Evolutionary conservation across 805 yeast genomes (phyloP).

Genomic region (Myxozyma monticola): DNA sequence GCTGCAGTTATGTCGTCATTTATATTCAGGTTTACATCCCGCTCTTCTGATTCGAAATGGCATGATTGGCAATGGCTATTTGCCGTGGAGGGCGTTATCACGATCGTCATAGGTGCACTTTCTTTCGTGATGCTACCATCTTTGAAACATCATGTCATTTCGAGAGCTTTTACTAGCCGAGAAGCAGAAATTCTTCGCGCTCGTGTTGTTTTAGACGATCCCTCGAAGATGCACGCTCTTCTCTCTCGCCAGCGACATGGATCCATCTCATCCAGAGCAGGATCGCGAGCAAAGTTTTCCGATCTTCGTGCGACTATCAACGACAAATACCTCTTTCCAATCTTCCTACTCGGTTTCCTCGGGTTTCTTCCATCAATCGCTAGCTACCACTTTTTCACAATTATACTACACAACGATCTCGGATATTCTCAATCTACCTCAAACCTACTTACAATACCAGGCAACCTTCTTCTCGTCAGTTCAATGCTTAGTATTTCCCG

Average conservation of each 20-base stretch:
- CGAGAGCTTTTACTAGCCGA: constrained; percentile 4
- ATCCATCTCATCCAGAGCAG: no score
- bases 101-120: constrained; percentile 51
- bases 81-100: constrained; percentile 57
- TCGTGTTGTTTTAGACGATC: constrained; percentile 7
- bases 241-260: not conserved
- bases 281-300: not conserved
- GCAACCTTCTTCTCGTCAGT: constrained; percentile 34
- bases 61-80: constrained; percentile 67
- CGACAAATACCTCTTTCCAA: constrained; percentile 57
- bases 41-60: constrained; percentile 36
- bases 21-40: constrained; percentile 48
- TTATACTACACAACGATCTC: constrained; percentile 47
- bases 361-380: constrained; percentile 44
- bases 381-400: constrained; percentile 47
- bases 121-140: constrained; percentile 51
- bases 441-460: constrained; percentile 55
- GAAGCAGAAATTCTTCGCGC: constrained; percentile 12
- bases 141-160: constrained; percentile 13
- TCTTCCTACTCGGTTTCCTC: constrained; percentile 50
- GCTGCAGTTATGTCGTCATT: constrained; percentile 53
- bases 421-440: constrained; percentile 53
- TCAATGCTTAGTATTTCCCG: constrained; percentile 33
- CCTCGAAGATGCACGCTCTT: not conserved
- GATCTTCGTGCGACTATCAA: constrained; percentile 37